Base-by-base conservation (phyloP, 768 basidiomycete species). In the Kwoniella botswanensis region DNA sequence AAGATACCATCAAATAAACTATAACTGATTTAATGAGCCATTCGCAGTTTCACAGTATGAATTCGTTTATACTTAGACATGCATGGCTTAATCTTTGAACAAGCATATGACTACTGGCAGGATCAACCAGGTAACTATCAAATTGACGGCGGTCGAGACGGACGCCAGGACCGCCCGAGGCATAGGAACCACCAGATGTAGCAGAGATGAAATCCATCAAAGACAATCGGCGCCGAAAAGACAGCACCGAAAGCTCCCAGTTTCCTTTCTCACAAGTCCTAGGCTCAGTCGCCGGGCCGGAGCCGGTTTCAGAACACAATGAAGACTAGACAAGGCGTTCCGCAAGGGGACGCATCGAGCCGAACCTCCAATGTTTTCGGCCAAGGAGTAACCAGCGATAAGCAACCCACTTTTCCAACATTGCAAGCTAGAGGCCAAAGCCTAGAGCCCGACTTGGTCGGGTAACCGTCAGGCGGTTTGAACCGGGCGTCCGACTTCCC, bases 71-170 rank as follows among this genome's bases (percentile, higher is more conserved):
- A 89, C 89, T 90, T 89, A 87, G 89, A 89, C 89, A 89, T 90
- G 89, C 89, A 89, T 90, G 89, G 88, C 89, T 90, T 89, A 89
- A 89, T 90, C 89, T 89, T 89, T 89, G 88, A 89, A 89, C 89
- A 90, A 89, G 89, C 89, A 90, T 90, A 89, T 89, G 88, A 89
- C 88, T 89, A 90, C 88, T 90, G 88, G 89, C 89, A 90, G 89
- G 88, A 90, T 90, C 89, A 90, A 90, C 89, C 89, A 89, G 89
- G 88, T 90, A 89, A 89, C 89, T 89, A 89, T 86, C 84, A 85
- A 75, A 79, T 42, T 35, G 52, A 41, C 69, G 71, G 44, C 46
- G 41, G 52, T 52, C 18, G 17, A 13, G 21, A 44, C 57, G 12
- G 21, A 56, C 7, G 55, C 17, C 55, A 22, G 21, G 22, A 17